Percentiles rank a stretch among this genome's conserved stretches.
Evolutionary conservation across 805 yeast genomes (phyloP).

Genomic region (Starmerella asiatica): DNA sequence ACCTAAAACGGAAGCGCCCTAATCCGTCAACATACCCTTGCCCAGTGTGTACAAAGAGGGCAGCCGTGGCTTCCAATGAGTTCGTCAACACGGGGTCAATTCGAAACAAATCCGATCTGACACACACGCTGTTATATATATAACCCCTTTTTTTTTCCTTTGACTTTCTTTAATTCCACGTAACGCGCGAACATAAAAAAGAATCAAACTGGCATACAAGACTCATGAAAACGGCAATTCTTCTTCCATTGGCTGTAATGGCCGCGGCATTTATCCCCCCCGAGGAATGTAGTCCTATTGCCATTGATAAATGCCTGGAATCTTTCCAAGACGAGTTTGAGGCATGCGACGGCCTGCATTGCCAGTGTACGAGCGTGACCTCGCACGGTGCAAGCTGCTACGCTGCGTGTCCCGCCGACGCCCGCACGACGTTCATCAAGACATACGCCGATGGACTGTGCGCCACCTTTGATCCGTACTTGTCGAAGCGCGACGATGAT

Average conservation of each 20-base stretch:
- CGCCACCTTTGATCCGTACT: slow-evolving; percentile 15
- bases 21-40: too few relatives aligned
- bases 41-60: too few relatives aligned
- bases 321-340: slow-evolving; percentile 11
- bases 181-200: too few relatives aligned
- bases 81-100: too few relatives aligned
- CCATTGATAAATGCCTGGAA: slow-evolving; percentile 12
- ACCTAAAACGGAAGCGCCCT: too few relatives aligned
- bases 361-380: slow-evolving; percentile 16
- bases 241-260: not conserved
- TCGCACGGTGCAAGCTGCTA: slow-evolving; percentile 19
- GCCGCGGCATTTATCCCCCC: slow-evolving; percentile 13
- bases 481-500: not conserved
- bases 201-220: too few relatives aligned
- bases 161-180: too few relatives aligned
- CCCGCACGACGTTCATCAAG: slow-evolving; percentile 13
- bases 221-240: not conserved
- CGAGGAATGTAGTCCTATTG: slow-evolving; percentile 12
- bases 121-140: too few relatives aligned
- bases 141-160: too few relatives aligned
- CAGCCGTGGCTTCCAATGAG: too few relatives aligned
- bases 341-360: slow-evolving; percentile 14
- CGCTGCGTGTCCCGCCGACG: slow-evolving; percentile 18
- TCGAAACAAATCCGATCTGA: too few relatives aligned
- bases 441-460: slow-evolving; percentile 15